phyloP scores from a whole-genome alignment of 148 eudicot species.

The Rhododendron simsii region DNA sequence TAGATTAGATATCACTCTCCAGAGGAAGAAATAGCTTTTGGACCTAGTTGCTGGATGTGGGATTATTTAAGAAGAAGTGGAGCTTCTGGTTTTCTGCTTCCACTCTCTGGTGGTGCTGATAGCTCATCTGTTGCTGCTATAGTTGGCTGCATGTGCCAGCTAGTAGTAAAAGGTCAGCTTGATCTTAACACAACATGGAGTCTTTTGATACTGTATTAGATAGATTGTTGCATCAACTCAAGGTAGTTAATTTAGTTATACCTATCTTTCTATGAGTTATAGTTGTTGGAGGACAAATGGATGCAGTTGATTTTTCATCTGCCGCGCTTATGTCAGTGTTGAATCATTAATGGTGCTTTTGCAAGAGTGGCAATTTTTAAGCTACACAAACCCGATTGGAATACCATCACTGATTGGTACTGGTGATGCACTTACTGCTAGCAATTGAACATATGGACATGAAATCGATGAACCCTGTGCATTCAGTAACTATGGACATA shows the following conservation, averaged over 20 bases:
- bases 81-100: conserved; percentile 97
- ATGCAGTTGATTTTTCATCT: not conserved
- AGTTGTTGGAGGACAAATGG: not conserved
- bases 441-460: not conserved
- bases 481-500: not conserved
- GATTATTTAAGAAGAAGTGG: conserved; percentile 98
- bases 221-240: not conserved
- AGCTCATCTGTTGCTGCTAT: conserved; percentile 98
- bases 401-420: not conserved
- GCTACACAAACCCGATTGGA: not conserved
- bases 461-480: not conserved
- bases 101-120: conserved; percentile 99
- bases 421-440: not conserved
- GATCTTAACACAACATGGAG: not conserved
- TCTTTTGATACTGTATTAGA: not conserved
- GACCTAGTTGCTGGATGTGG: conserved; percentile 99
- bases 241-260: not conserved
- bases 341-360: not conserved
- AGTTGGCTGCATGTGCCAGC: conserved; percentile 99
- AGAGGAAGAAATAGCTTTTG: conserved; percentile 95
- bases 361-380: not conserved
- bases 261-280: not conserved
- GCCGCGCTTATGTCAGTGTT: not conserved
- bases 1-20: conserved; percentile 87
- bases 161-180: conserved; percentile 77